Base-by-base conservation (phyloP, 140 eudicot genomes). In the Stevia rebaudiana region DNA sequence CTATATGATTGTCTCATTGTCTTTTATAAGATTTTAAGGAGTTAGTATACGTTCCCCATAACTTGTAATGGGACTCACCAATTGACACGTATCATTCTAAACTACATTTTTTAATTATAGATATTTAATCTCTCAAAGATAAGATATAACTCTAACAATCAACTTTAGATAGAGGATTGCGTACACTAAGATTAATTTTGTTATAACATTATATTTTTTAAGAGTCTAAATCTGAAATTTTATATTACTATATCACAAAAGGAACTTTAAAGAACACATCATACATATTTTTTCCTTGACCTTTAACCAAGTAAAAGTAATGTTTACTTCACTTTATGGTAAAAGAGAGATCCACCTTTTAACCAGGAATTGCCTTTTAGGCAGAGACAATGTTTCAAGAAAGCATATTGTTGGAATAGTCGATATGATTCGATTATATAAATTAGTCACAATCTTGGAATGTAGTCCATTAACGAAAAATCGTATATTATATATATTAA, bases 261-360 rank as follows among this genome's bases (percentile, higher is more conserved):
- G n/a, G n/a, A n/a, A n/a, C n/a, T n/a, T 22, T 51, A 21, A 21
- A 52, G 56, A 50, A 19, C 5, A 23, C 35, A 52, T 52, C 12
- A 52, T 11, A 8, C 8, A 23, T 23, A 17, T 52, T 52, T 52
- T 24, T 5, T 4, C 37, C 11, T 53, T 53, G 60, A 53, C 36
- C 39, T 53, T 53, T 53, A 25, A 53, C 37, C 37, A 53, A 53
- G 60, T 23, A 53, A 53, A 53, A 23, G 60, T 23, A 30, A 52
- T 28, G 37, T 13, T 53, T 52, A 52, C 7, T 11, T 52, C 4
- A 23, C 12, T 22, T 51, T 51, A 23, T 12, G 12, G n/a, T n/a
- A 51, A 22, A 23, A 51, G 58, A 22, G 17, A 52, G 59, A 52
- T 52, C 36, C 30, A 52, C 30, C 11, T 16, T 47, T 47, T 47